Percentiles rank a stretch among this genome's conserved stretches.
phyloP scores from a whole-genome alignment of 495 filamentous ascomycete species.

The Podospora pseudoanserina region DNA sequence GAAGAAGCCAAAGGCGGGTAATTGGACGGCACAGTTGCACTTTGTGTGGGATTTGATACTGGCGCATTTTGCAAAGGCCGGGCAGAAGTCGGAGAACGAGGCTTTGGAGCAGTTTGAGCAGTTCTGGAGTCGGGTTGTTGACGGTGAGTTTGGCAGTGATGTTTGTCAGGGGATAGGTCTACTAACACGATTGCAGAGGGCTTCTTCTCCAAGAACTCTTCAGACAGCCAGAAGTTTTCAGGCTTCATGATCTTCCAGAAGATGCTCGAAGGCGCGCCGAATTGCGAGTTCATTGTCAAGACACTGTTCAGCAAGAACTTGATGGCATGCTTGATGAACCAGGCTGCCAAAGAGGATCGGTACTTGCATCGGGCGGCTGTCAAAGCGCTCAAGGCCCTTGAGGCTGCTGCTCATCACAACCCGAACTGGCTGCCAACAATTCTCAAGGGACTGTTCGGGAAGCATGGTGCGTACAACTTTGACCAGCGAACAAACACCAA shows the following conservation, averaged over 20 bases:
- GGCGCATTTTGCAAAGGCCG: conserved; percentile 42
- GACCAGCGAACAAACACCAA: conserved; percentile 86
- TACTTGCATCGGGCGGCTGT: conserved; percentile 79
- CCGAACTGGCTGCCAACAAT: conserved; percentile 58
- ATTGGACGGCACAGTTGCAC: conserved; percentile 75
- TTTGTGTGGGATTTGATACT: conserved; percentile 86
- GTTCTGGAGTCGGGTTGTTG: conserved; percentile 88
- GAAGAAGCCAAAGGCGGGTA: conserved; percentile 47
- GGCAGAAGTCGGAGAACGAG: conserved; percentile 24
- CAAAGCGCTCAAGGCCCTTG: conserved; percentile 65
- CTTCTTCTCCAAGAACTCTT: conserved; percentile 74
- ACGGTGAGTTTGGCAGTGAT: conserved; percentile 55
- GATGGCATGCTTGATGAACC: conserved; percentile 80
- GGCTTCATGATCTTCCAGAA: conserved; percentile 83
- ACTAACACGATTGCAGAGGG: conserved; percentile 54
- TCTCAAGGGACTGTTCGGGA: conserved; percentile 61
- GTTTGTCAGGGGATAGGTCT: not conserved
- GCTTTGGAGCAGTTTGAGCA: conserved; percentile 56
- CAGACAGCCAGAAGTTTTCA: conserved; percentile 82
- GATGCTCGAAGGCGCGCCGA: conserved; percentile 52
- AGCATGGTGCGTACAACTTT: conserved; percentile 70
- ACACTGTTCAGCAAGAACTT: conserved; percentile 76
- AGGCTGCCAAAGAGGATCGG: conserved; percentile 74
- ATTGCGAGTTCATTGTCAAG: conserved; percentile 25
- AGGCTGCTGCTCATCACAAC: conserved; percentile 60